Percentiles rank a stretch among this genome's conserved stretches.
These are phyloP conservation scores for Ganoderma lucidum DNA, from an alignment of 1,284 basidiomycete genomes.

Conservation along the genomic window DNA sequence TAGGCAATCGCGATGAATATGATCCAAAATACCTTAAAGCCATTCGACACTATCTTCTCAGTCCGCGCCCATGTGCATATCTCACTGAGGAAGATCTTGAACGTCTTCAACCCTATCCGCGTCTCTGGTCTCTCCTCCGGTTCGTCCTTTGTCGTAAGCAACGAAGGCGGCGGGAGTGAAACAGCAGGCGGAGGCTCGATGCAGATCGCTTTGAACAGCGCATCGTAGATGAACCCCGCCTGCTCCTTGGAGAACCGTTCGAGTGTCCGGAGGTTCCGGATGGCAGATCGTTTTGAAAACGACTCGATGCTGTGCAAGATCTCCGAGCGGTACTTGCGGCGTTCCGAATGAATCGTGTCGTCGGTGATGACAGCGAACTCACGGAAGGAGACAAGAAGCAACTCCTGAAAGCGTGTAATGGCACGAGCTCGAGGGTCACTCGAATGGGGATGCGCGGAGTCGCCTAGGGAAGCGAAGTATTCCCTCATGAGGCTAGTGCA, in stretches of 20 bases:
- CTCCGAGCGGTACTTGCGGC: constrained; percentile 88
- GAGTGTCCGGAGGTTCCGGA: constrained; percentile 87
- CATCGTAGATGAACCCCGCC: constrained; percentile 90
- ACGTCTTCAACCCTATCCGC: constrained; percentile 87
- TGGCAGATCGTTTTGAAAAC: constrained; percentile 94
- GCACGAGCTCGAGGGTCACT: constrained; percentile 90
- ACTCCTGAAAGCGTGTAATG: constrained; percentile 98
- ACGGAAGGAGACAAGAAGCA: constrained; percentile 94
- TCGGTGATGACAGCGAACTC: constrained; percentile 98
- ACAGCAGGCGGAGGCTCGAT: constrained; percentile 71
- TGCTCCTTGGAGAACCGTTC: constrained; percentile 91
- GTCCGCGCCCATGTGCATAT: constrained; percentile 96
- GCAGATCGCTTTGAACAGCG: constrained; percentile 88
- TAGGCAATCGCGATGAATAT: constrained; percentile 23
- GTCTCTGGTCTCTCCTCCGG: constrained; percentile 87
- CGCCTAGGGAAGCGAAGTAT: constrained; percentile 94
- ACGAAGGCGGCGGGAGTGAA: constrained; percentile 52
- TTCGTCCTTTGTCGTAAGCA: constrained; percentile 63
- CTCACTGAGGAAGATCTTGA: constrained; percentile 91
- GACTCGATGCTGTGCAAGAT: constrained; percentile 95
- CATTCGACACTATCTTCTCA: constrained; percentile 93
- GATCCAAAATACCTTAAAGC: constrained; percentile 74
- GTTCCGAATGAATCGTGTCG: constrained; percentile 91
- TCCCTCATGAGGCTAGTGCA: constrained; percentile 83
- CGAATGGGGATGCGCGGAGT: constrained; percentile 94